Evolutionary conservation across 1,139 yeast genomes (phyloP), one percentile per base, ranked within the genome.

Genomic region (Protomyces inundatus): DNA sequence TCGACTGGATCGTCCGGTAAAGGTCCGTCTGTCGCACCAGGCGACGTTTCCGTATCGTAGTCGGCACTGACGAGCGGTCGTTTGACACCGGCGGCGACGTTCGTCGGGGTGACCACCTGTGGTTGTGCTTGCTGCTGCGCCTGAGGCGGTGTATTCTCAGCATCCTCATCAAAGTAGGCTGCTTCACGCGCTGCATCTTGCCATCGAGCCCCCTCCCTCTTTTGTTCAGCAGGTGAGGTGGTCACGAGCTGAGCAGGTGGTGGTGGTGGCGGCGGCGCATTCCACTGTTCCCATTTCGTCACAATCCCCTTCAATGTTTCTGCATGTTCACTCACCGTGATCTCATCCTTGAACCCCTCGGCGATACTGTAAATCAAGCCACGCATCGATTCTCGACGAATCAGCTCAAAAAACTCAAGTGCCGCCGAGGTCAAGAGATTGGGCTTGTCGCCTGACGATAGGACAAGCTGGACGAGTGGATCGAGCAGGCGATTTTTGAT

Each of bases 341-440:
- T 75, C 55, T 78, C 72, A 1, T 73, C 73, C 32, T 75, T 74
- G 69, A 79, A 82, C 39, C 78, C 76, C 1, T 77, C 75, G 64
- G 80, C 80, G 51, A 87, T 74, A 71, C 85, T 81, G 45, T 73
- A 77, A 4, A 83, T 82, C 64, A 87, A 40, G 10, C 58, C 52
- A 52, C 67, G 66, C 69, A 68, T 67, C 36, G 64, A 66, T 30
- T 68, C 70, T 9, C 78, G 66, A 64, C 77, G 78, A 71, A 77
- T 83, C 68, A 82, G 82, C 68, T 84, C 87, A 61, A 90, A 76
- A 51, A 91, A 77, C 70, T 88, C 93, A 62, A 90, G 77, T 68
- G 95, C 82, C 3, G 95, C 81, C 0, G 97, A 89, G 71, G 84
- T 88, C 1, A 88, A 81, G 66, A 91, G 77, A 71, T 85, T 87